Conservation (phyloP, 179 eudicot species). For the Actinidia polygama region DNA sequence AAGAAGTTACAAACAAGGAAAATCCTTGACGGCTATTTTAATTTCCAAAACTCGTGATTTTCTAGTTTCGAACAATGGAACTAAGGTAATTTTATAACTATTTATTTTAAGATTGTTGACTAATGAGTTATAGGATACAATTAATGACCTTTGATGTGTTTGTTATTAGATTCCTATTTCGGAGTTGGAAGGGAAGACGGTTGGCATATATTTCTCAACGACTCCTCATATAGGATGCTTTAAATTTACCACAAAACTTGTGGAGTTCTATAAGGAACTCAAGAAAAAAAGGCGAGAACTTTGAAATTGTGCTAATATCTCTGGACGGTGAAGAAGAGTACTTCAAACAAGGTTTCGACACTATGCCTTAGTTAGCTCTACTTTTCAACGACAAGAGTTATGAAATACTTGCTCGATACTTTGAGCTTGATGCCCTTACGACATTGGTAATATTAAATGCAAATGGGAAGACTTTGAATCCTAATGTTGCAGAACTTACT, state of each 20-base stretch:
- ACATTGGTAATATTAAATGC: slow-evolving; percentile 66
- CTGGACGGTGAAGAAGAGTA: slow-evolving; percentile 66
- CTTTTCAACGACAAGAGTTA: slow-evolving; percentile 66
- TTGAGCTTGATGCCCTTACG: slow-evolving; percentile 61
- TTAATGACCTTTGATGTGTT: slow-evolving; percentile 3
- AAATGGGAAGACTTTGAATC: slow-evolving; percentile 72
- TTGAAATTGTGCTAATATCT: slow-evolving; percentile 65
- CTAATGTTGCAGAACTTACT: slow-evolving; percentile 55
- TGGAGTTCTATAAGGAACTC: slow-evolving; percentile 52
- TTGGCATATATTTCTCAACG: slow-evolving; percentile 65
- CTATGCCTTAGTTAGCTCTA: slow-evolving; percentile 64
- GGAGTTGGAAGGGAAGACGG: slow-evolving; percentile 76
- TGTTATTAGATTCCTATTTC: slow-evolving; percentile 56
- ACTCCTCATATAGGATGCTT: slow-evolving; percentile 36
- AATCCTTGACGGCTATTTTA: slow-evolving; percentile 63
- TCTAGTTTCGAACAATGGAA: slow-evolving; percentile 38
- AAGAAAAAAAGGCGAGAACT: slow-evolving; percentile 55
- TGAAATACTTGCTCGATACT: slow-evolving; percentile 59
- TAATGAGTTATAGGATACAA: too few relatives aligned
- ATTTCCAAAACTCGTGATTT: slow-evolving; percentile 62
- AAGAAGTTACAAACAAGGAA: slow-evolving; percentile 54
- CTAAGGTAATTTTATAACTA: neutral
- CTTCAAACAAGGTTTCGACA: slow-evolving; percentile 44
- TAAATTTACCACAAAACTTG: slow-evolving; percentile 50
- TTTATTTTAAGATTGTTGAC: too few relatives aligned